Percentiles rank a stretch among this genome's conserved stretches.
These are phyloP conservation scores for Colletotrichum tropicicola DNA, from an alignment of 2,329 filamentous ascomycete species.

Conservation along the genomic window DNA sequence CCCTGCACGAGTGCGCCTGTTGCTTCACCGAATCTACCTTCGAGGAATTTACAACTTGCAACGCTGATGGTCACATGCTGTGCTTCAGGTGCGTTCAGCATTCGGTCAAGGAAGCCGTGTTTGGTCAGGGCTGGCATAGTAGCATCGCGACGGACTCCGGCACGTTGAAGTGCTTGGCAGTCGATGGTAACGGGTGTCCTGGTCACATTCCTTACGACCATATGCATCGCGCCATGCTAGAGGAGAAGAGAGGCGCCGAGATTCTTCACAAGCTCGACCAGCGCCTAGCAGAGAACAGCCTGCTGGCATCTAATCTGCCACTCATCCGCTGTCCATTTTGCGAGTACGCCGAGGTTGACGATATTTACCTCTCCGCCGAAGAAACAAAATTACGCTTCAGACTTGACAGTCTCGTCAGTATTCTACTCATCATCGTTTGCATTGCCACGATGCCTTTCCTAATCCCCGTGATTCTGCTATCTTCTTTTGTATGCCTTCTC, in stretches of 20 bases:
- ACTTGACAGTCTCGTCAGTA: slow-evolving; percentile 56
- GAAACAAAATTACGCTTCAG: slow-evolving; percentile 66
- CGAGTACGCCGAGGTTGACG: slow-evolving; percentile 88
- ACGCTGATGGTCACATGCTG: slow-evolving; percentile 73
- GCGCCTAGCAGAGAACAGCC: slow-evolving; percentile 78
- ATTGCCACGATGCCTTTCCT: slow-evolving; percentile 65
- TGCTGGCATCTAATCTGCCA: slow-evolving; percentile 77
- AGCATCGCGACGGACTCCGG: slow-evolving; percentile 78
- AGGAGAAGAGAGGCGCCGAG: slow-evolving; percentile 75
- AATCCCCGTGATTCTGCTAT: slow-evolving; percentile 59
- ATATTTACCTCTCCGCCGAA: slow-evolving; percentile 69
- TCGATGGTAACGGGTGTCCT: slow-evolving; percentile 73
- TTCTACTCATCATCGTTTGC: slow-evolving; percentile 60
- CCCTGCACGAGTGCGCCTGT: slow-evolving; percentile 77
- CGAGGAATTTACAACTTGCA: slow-evolving; percentile 79
- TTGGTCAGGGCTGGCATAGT: slow-evolving; percentile 90
- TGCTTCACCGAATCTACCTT: slow-evolving; percentile 78
- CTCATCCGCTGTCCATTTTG: slow-evolving; percentile 91
- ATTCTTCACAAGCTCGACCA: slow-evolving; percentile 80
- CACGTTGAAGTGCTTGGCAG: slow-evolving; percentile 85
- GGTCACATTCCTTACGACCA: slow-evolving; percentile 77
- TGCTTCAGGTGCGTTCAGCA: slow-evolving; percentile 86
- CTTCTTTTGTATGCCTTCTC: slow-evolving; percentile 54
- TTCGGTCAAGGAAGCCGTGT: slow-evolving; percentile 86
- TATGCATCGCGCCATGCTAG: slow-evolving; percentile 76